Evolutionary conservation across 176 grass and related monocot species (phyloP), one percentile per base, ranked within the genome.

Genomic region (Secale cereale): DNA sequence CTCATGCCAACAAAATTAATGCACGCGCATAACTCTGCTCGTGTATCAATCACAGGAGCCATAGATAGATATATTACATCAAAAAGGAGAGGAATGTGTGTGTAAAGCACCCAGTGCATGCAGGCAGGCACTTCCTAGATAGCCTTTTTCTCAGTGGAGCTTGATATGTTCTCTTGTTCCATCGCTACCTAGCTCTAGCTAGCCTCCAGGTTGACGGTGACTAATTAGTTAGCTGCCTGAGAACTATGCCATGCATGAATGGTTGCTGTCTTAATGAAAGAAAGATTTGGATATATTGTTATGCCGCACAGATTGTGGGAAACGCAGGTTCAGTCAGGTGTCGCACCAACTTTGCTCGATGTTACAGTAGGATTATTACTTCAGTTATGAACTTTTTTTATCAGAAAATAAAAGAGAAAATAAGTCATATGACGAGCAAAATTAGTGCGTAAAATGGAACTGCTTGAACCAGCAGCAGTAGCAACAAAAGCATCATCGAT

Each of bases 71-170:
- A 90, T 40, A 81, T 76, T 68, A 79, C 82, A 80, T 37, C 32
- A 27, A 20, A 65, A 83, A 67, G 33, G 17, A 20, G 65, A 32
- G 31, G 57, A 74, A 84, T 88, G 65, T 88, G 41, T 88, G 59
- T 75, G 76, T 72, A 90, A 86, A 83, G 88, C 79, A 37, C 45
- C 79, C 39, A 50, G 2, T 73, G 78, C 60, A 46, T 48, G 83
- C 26, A 20, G 27, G n/a, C 6, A 79, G 62, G 57, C 28, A 63
- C 70, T 28, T 26, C 40, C n/a, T 7, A 11, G 36, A 27, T 76
- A 2, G 69, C 43, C n/a, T 90, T 90, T 83, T 83, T 45, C 40
- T 86, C 27, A 56, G 84, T 90, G 88, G 74, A 86, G 59, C 27
- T 74, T 30, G 41, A 82, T 86, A 82, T 82, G 72, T 83, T 86